These are phyloP conservation scores for Pleomassaria siparia DNA, from an alignment of 2,329 filamentous ascomycete species.

Conservation along the genomic window DNA sequence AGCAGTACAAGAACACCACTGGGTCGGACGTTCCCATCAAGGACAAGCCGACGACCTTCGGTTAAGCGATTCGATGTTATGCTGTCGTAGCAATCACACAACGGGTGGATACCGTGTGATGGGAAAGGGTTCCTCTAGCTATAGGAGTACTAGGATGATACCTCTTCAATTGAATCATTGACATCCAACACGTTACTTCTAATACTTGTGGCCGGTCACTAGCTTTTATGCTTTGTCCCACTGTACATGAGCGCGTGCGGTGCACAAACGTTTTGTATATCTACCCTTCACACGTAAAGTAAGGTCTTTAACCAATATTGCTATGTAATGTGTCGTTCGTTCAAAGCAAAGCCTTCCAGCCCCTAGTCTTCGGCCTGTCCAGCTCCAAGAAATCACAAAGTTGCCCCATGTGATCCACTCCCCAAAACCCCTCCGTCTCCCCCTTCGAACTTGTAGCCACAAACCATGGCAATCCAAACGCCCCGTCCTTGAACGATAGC, in stretches of 20 bases:
- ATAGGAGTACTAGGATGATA: not conserved
- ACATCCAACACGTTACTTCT: not conserved
- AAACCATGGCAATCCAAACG: constrained; percentile 65
- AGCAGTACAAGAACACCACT: constrained; percentile 67
- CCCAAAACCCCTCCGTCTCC: constrained; percentile 59
- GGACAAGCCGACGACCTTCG: constrained; percentile 62
- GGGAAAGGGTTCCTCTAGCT: not conserved
- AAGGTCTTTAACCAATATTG: too few species aligned
- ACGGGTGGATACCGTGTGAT: not conserved
- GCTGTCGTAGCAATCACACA: not conserved
- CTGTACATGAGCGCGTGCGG: too few species aligned
- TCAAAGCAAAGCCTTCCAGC: constrained; percentile 44
- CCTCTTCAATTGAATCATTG: not conserved
- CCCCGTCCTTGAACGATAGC: constrained; percentile 54
- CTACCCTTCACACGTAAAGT: too few species aligned
- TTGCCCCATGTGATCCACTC: constrained; percentile 61
- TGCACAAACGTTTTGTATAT: too few species aligned
- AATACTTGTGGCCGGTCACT: too few species aligned
- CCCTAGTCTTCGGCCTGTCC: constrained; percentile 42
- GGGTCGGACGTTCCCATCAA: constrained; percentile 70
- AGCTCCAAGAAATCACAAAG: constrained; percentile 56
- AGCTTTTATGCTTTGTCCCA: too few species aligned
- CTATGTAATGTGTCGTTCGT: not conserved
- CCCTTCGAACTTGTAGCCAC: constrained; percentile 57
- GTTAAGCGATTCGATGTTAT: not conserved